Percentiles rank a stretch among this genome's conserved stretches.
These are phyloP conservation scores for Tricholoma furcatifolium DNA, from an alignment of 768 basidiomycete genomes.

Conservation along the genomic window DNA sequence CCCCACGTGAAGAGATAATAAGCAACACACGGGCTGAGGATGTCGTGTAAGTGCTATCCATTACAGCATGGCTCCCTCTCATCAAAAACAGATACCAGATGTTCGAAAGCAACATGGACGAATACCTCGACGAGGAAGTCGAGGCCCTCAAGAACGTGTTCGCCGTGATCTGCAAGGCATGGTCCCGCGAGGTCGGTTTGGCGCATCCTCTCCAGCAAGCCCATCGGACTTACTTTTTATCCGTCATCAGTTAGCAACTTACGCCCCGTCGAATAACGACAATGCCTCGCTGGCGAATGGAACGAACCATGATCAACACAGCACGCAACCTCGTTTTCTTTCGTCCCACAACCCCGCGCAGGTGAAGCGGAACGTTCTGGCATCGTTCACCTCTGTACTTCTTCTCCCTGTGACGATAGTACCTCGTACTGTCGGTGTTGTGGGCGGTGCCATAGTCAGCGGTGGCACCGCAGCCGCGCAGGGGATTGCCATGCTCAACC, in stretches of 20 bases:
- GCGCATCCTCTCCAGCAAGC: background rate
- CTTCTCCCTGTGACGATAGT: conserved; percentile 96
- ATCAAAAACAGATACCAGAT: conserved; percentile 67
- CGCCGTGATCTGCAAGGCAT: conserved; percentile 71
- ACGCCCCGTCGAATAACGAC: conserved; percentile 10
- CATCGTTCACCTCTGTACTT: conserved; percentile 87
- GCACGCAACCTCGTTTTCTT: conserved; percentile 61
- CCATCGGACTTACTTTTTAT: conserved; percentile 1
- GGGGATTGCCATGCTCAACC: conserved; percentile 88
- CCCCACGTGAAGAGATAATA: conserved; percentile 14
- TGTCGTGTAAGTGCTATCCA: conserved; percentile 59
- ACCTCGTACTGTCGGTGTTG: conserved; percentile 72
- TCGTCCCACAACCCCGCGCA: conserved; percentile 85
- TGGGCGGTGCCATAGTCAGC: conserved; percentile 66
- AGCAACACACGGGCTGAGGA: conserved; percentile 58
- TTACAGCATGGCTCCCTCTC: conserved; percentile 5
- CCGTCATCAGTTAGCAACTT: conserved; percentile 13
- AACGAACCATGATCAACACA: background rate
- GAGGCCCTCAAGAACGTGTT: conserved; percentile 76
- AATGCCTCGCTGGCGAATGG: conserved; percentile 5
- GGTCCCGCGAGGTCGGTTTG: conserved; percentile 64
- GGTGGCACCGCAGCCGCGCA: conserved; percentile 78
- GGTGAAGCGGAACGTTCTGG: conserved; percentile 89
- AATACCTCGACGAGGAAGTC: conserved; percentile 93
- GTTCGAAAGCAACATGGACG: conserved; percentile 97